Evolutionary conservation across 2,329 filamentous ascomycete genomes (phyloP).

Genomic region (Fusarium drepaniforme): DNA sequence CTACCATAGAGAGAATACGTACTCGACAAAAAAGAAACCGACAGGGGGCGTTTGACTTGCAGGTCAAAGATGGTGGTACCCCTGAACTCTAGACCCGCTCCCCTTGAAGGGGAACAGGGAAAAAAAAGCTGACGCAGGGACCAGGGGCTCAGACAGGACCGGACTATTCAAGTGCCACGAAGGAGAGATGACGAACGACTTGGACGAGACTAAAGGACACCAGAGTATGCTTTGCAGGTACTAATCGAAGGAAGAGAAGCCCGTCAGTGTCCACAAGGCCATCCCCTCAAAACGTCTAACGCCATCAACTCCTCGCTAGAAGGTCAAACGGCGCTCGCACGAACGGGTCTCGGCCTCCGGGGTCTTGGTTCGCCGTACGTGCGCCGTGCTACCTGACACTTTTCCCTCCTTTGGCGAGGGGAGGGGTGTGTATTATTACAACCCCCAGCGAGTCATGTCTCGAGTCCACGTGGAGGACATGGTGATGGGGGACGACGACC

Average conservation of each 20-base stretch:
- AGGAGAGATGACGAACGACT: conserved; percentile 16
- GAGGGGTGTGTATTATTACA: background rate
- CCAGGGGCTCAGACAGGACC: conserved; percentile 31
- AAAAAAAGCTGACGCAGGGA: conserved; percentile 31
- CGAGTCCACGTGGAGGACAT: conserved; percentile 31
- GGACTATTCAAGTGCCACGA: conserved; percentile 36
- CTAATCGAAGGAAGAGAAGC: background rate
- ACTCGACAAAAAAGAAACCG: background rate
- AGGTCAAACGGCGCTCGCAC: background rate
- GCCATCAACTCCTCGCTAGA: background rate
- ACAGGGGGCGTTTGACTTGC: conserved; percentile 41
- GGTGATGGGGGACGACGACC: conserved; percentile 1
- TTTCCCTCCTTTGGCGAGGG: background rate
- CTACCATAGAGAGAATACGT: too few species aligned
- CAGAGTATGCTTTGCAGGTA: background rate
- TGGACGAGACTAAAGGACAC: conserved; percentile 7
- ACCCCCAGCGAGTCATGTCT: conserved; percentile 31
- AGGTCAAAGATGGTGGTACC: conserved; percentile 14
- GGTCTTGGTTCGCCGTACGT: conserved; percentile 2
- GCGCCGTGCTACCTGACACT: conserved; percentile 24
- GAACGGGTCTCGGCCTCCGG: conserved; percentile 1
- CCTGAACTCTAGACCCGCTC: conserved; percentile 23
- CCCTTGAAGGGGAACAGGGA: background rate
- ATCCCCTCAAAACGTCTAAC: background rate
- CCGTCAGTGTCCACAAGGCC: background rate